Evolutionary conservation across 2,329 filamentous ascomycete species (phyloP).

Genomic region (Pseudogymnoascus verrucosus): DNA sequence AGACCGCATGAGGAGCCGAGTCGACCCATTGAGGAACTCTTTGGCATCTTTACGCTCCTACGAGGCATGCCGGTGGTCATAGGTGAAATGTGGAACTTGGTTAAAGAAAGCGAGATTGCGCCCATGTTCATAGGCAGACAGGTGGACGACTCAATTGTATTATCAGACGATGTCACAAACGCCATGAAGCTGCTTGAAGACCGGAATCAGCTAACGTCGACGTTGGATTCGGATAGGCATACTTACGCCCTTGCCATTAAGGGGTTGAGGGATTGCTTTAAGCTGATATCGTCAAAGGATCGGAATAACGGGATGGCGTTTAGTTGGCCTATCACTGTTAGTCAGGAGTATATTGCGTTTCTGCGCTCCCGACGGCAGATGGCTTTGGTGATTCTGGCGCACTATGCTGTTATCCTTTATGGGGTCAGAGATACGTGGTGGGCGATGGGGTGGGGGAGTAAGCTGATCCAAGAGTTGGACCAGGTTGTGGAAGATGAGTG

Average conservation of each 20-base stretch:
- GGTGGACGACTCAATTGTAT: neutral
- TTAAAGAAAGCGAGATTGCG: neutral
- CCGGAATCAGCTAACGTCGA: neutral
- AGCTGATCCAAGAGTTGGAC: constrained; percentile 9
- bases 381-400: constrained; percentile 13
- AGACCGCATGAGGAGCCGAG: neutral
- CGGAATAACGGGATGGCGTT: neutral
- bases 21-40: neutral
- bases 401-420: constrained; percentile 13
- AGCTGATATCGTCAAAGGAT: neutral
- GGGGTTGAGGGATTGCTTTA: neutral
- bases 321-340: constrained; percentile 10
- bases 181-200: neutral
- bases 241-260: neutral
- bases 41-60: neutral
- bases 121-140: neutral
- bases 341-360: constrained; percentile 10
- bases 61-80: neutral
- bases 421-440: constrained; percentile 13
- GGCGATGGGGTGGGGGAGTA: constrained; percentile 11
- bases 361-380: neutral
- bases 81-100: neutral
- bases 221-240: neutral
- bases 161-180: neutral
- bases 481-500: neutral